These are phyloP conservation scores for Beauveria asiatica DNA, from an alignment of 2,329 filamentous ascomycete species.

Conservation along the genomic window DNA sequence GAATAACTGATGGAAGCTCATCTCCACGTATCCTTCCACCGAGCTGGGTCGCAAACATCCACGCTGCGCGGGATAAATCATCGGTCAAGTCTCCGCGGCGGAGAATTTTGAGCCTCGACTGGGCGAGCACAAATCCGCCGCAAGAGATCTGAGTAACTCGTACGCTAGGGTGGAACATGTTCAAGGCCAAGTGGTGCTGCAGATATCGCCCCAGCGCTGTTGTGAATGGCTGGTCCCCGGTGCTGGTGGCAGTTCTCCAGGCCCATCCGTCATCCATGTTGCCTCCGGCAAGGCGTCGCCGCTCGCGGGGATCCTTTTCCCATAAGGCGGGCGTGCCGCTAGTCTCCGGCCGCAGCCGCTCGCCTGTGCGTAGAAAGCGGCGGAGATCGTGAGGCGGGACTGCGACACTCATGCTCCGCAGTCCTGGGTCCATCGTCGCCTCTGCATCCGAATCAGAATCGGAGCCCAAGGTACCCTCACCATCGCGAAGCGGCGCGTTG, in stretches of 20 bases:
- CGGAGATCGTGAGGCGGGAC: constrained; percentile 39
- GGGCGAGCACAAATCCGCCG: constrained; percentile 46
- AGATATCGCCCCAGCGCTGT: constrained; percentile 42
- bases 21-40: constrained; percentile 26
- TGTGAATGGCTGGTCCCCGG: constrained; percentile 33
- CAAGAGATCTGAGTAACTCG: constrained; percentile 45
- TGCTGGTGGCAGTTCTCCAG: constrained; percentile 30
- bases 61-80: constrained; percentile 25
- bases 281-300: constrained; percentile 37
- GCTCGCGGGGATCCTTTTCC: constrained; percentile 27
- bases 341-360: constrained; percentile 14
- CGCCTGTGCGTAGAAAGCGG: constrained; percentile 36
- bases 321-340: constrained; percentile 16
- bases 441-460: constrained; percentile 15
- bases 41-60: constrained; percentile 29
- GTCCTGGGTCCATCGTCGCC: constrained; percentile 18
- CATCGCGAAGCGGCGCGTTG: constrained; percentile 27
- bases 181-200: constrained; percentile 42
- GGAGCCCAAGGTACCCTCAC: constrained; percentile 3
- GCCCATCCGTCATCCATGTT: constrained; percentile 45
- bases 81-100: constrained; percentile 23
- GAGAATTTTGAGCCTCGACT: constrained; percentile 42
- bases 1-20: constrained; percentile 18
- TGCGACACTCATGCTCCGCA: constrained; percentile 42
- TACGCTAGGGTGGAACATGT: constrained; percentile 48